A percentile compares a stretch with the other conserved stretches of the same genome.
phyloP scores from a whole-genome alignment of 164 flowering plant species.

The Liquidambar formosana region DNA sequence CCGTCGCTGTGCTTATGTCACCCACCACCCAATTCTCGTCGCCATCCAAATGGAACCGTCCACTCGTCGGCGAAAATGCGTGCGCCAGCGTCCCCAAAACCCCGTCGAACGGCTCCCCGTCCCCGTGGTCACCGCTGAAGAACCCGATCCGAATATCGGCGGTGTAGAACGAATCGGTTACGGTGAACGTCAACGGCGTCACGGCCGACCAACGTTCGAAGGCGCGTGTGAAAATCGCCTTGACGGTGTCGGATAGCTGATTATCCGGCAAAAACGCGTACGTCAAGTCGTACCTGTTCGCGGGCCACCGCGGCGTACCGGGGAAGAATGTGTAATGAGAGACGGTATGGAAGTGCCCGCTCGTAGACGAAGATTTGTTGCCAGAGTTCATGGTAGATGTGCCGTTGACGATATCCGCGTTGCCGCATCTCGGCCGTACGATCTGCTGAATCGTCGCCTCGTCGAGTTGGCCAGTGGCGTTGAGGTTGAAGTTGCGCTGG shows the following conservation, averaged over 20 bases:
- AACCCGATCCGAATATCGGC: constrained; percentile 70
- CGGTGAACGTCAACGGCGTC: constrained; percentile 51
- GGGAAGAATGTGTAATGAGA: constrained; percentile 65
- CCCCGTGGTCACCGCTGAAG: constrained; percentile 66
- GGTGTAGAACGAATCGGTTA: constrained; percentile 10
- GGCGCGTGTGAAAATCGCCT: constrained; percentile 45
- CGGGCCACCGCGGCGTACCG: constrained; percentile 58
- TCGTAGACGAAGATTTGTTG: background rate
- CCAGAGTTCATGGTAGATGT: constrained; percentile 40
- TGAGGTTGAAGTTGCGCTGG: constrained; percentile 60
- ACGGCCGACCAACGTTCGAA: constrained; percentile 59
- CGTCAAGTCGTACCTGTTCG: constrained; percentile 26
- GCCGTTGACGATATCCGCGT: constrained; percentile 43
- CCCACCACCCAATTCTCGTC: constrained; percentile 69
- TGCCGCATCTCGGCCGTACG: constrained; percentile 43
- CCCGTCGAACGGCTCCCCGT: constrained; percentile 83
- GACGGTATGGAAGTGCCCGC: constrained; percentile 32
- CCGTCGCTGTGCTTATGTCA: constrained; percentile 15
- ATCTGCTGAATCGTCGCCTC: constrained; percentile 27
- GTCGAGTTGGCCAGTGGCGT: constrained; percentile 47
- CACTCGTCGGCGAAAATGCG: constrained; percentile 76
- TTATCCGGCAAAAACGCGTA: constrained; percentile 55
- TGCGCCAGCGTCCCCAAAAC: constrained; percentile 69
- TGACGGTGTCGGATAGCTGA: constrained; percentile 30
- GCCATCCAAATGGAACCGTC: constrained; percentile 59